Percentiles rank a stretch among this genome's conserved stretches.
phyloP scores from a whole-genome alignment of 1,284 basidiomycete genomes.

The Leccinum pallidistipes region DNA sequence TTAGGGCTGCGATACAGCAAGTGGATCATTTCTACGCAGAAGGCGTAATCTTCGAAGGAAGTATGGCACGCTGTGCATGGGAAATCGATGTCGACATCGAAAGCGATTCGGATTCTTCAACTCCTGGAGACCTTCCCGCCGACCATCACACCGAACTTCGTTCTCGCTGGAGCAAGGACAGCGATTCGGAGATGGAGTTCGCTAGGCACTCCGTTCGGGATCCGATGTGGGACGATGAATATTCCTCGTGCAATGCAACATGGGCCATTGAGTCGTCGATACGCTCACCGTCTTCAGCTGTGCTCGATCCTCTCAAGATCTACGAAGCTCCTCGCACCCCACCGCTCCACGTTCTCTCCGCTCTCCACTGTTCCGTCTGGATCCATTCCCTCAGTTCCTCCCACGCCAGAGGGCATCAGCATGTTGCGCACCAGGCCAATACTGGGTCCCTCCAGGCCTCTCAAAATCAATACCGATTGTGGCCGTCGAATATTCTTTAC shows the following conservation, averaged over 20 bases:
- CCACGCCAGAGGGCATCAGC: constrained; percentile 53
- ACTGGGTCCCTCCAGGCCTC: constrained; percentile 41
- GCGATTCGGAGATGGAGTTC: constrained; percentile 63
- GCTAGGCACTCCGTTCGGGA: constrained; percentile 43
- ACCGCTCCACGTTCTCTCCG: constrained; percentile 39
- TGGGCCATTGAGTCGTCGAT: constrained; percentile 45
- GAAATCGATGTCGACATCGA: constrained; percentile 71
- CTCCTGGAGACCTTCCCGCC: constrained; percentile 27
- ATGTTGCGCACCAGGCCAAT: constrained; percentile 36
- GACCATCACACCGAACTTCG: constrained; percentile 37
- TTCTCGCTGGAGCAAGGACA: constrained; percentile 67
- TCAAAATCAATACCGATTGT: constrained; percentile 62
- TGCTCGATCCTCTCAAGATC: constrained; percentile 36
- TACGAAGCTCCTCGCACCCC: constrained; percentile 36
- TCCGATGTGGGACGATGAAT: constrained; percentile 40
- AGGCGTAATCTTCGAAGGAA: constrained; percentile 75
- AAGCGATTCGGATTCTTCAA: constrained; percentile 51
- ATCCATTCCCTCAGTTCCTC: constrained; percentile 43
- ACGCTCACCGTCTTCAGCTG: constrained; percentile 33
- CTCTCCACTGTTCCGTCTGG: constrained; percentile 41
- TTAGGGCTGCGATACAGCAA: constrained; percentile 67
- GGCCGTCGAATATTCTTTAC: constrained; percentile 54
- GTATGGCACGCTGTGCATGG: constrained; percentile 81
- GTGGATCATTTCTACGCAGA: constrained; percentile 73
- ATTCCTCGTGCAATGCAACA: constrained; percentile 40